A percentile compares a stretch with the other conserved stretches of the same genome.
These are phyloP conservation scores for Xerocomellus chrysenteron DNA, from an alignment of 768 basidiomycete species.

Conservation along the genomic window DNA sequence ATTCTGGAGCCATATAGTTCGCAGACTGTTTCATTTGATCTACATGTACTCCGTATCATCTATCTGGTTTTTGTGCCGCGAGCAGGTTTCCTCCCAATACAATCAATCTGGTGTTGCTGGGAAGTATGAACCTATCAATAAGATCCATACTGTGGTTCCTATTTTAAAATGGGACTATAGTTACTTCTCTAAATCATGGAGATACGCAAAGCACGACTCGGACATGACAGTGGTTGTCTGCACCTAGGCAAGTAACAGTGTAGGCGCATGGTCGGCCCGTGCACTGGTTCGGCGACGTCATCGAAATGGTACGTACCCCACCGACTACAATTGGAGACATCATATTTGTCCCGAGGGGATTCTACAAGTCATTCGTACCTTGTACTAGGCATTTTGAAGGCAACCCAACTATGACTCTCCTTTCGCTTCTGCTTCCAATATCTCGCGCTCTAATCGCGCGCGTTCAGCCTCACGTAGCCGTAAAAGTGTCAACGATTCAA, in stretches of 20 bases:
- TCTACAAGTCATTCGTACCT: constrained; percentile 16
- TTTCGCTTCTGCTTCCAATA: constrained; percentile 64
- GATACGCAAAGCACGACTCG: neutral
- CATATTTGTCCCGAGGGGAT: neutral
- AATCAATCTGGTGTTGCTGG: neutral
- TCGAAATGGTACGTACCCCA: too few relatives aligned
- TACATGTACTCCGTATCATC: too few relatives aligned
- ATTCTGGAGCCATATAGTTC: too few relatives aligned
- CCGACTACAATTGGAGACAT: neutral
- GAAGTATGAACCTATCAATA: neutral
- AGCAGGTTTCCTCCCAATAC: too few relatives aligned
- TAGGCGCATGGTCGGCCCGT: neutral
- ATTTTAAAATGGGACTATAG: neutral
- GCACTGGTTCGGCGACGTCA: too few relatives aligned
- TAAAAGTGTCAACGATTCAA: constrained; percentile 77
- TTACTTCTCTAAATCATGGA: neutral
- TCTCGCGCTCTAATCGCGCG: constrained; percentile 76
- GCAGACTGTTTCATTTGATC: too few relatives aligned
- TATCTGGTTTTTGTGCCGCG: too few relatives aligned
- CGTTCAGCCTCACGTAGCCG: constrained; percentile 80
- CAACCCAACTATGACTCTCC: constrained; percentile 11
- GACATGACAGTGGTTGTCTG: neutral
- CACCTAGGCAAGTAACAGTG: neutral
- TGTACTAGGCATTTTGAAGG: neutral
- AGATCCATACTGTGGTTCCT: neutral